phyloP scores from a whole-genome alignment of 2,329 filamentous ascomycete genomes.

The Zasmidium citrigriseum region DNA sequence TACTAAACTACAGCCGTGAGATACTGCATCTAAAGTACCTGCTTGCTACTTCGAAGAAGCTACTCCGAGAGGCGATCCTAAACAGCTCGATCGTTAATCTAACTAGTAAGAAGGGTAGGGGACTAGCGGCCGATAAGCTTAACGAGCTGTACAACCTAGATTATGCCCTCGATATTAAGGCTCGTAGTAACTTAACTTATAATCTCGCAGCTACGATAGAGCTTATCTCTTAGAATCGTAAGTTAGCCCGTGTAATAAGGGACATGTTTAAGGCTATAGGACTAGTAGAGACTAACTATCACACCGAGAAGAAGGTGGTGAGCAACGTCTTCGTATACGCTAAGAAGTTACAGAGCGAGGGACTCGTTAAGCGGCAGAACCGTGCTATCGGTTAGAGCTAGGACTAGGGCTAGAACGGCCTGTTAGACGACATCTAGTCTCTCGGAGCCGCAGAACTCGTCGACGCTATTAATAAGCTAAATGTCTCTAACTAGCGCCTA shows the following conservation, averaged over 20 bases:
- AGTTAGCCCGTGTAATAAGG: not conserved
- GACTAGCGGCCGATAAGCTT: not conserved
- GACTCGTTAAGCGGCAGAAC: not conserved
- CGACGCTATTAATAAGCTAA: not conserved
- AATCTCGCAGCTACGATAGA: not conserved
- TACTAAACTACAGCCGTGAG: not conserved
- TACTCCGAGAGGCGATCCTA: not conserved
- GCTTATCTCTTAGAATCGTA: not conserved
- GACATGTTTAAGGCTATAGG: not conserved
- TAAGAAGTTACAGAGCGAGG: not conserved
- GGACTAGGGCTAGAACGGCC: not conserved
- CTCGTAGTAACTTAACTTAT: conserved; percentile 3
- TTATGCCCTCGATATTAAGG: not conserved
- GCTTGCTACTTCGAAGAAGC: not conserved
- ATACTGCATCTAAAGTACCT: conserved; percentile 1
- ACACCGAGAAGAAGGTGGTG: conserved; percentile 1
- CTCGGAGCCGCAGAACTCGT: not conserved
- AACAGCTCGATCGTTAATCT: not conserved
- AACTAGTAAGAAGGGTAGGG: not conserved
- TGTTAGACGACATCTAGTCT: not conserved
- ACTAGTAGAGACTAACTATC: conserved; percentile 1
- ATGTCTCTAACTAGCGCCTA: not conserved
- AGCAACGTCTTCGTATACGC: not conserved
- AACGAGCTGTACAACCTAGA: not conserved
- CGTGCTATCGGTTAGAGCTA: not conserved